Evolutionary conservation across 805 yeast genomes (phyloP).

Genomic region (Lachancea waltii): DNA sequence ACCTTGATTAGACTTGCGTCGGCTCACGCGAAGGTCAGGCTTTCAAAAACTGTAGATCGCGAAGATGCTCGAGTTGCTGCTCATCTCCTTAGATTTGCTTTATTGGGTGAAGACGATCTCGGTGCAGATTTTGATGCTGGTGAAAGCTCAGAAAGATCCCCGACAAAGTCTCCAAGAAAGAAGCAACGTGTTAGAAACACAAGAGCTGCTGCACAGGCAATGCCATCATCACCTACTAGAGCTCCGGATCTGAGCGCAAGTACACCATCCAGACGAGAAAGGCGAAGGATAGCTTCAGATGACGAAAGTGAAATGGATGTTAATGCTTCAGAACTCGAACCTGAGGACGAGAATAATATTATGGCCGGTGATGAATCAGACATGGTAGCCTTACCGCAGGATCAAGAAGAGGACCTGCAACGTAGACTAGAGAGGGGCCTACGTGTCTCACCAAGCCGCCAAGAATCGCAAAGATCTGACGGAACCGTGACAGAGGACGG

Average conservation of each 20-base stretch:
- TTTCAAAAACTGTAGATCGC: conserved; percentile 65
- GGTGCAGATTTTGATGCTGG: conserved; percentile 23
- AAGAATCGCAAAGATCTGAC: conserved; percentile 8
- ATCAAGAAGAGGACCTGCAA: conserved; percentile 29
- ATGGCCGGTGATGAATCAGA: conserved; percentile 14
- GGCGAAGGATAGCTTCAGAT: conserved; percentile 29
- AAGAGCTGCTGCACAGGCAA: not conserved
- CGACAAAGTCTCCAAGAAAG: conserved; percentile 35
- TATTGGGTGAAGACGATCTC: conserved; percentile 43
- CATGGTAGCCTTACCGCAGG: conserved; percentile 26
- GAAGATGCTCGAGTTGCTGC: conserved; percentile 85
- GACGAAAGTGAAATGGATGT: conserved; percentile 28
- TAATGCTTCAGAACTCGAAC: conserved; percentile 27
- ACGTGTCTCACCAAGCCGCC: conserved; percentile 29
- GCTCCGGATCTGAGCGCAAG: not conserved
- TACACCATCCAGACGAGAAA: conserved; percentile 32
- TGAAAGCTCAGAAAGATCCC: conserved; percentile 30
- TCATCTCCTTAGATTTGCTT: conserved; percentile 73
- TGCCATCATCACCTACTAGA: conserved; percentile 8
- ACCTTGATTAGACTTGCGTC: conserved; percentile 90
- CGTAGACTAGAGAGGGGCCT: conserved; percentile 24
- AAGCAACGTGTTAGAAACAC: conserved; percentile 29
- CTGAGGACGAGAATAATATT: conserved; percentile 19
- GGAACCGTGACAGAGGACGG: conserved; percentile 7
- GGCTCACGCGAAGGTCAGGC: conserved; percentile 94